phyloP scores from a whole-genome alignment of 139 green algal genomes.

The Chlorella sp. region DNA sequence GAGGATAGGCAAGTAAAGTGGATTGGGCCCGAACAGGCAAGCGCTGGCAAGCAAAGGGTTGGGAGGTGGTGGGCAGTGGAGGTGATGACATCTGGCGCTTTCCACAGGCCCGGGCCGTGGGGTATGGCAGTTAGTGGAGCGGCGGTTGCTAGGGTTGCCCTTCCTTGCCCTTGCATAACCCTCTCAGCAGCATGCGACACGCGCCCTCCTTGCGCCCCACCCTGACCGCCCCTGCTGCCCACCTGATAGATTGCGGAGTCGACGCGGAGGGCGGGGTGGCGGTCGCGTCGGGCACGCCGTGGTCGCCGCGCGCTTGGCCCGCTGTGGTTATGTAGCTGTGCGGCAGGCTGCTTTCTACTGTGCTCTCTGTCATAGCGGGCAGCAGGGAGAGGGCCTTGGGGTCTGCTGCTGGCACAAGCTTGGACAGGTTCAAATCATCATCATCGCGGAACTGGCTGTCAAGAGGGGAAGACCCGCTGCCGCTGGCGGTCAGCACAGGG shows the following conservation, averaged over 20 bases:
- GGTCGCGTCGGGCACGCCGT: not conserved
- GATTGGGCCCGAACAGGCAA: too few species aligned
- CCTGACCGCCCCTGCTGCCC: not conserved
- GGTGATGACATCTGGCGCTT: too few species aligned
- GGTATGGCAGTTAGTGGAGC: too few species aligned
- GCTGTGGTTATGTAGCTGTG: slow-evolving; percentile 4
- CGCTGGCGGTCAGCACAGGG: too few species aligned
- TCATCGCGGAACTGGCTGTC: not conserved
- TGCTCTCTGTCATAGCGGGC: not conserved
- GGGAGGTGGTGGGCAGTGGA: too few species aligned
- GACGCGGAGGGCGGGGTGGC: not conserved
- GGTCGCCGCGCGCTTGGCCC: not conserved
- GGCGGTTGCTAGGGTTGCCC: too few species aligned
- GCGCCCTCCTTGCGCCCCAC: not conserved
- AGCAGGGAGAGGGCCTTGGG: not conserved
- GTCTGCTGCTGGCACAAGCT: not conserved
- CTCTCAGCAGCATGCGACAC: not conserved
- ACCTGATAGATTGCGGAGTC: not conserved
- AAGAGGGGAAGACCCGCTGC: too few species aligned
- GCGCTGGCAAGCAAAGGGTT: too few species aligned
- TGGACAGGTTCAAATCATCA: not conserved
- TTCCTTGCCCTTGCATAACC: too few species aligned
- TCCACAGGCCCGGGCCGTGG: too few species aligned
- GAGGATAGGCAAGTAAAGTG: not conserved
- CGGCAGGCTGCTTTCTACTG: not conserved